Base-by-base conservation (phyloP, 2,329 filamentous ascomycete genomes). In the Uncinocarpus reesii region DNA sequence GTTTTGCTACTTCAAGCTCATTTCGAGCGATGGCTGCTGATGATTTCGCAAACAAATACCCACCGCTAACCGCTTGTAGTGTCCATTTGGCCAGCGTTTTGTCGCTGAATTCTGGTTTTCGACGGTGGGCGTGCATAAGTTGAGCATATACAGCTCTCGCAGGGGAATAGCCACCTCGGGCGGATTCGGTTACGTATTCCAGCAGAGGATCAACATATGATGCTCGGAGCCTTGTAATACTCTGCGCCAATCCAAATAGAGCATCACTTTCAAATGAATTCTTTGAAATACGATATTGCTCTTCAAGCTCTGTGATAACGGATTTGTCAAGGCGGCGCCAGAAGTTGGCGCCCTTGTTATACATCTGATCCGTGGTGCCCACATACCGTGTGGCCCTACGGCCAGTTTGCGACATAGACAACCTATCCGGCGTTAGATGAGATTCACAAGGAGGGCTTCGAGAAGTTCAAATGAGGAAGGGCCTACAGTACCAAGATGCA, bases 321-420 rank as follows among this genome's bases (percentile, higher is more conserved):
- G 56, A 51, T 2, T 48, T 42, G 24, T 61, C 58, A 0, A 61
- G 53, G 21, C 55, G 37, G 42, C 58, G 59, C 59, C 58, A 61
- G 35, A 61, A 61, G 2, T 56, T 49, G 1, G 59, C 55, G 0
- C 59, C 59, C 52, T 59, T 59, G 36, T 60, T 60, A 37, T 60
- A 58, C 10, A 56, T 50, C 2, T 57, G 57, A 24, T 61, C 58
- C 8, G 58, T 54, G 11, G 53, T 55, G 13, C 58, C 58, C 13
- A 53, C 51, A 50, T 53, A 41, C 4, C 38, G 48, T 24, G 32
- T 32, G 38, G 16, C 20, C 21, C 15, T 51, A 7, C 50, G 44
- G 13, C 35, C 49, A 8, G 42, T 37, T 49, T 60, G 48, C 7
- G 55, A 55, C 15, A 51, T 40, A 3, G 56, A 53, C 35, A 59